Base-by-base conservation (phyloP, 352 stramenopile species). In the Phytophthora pseudosyringae region DNA sequence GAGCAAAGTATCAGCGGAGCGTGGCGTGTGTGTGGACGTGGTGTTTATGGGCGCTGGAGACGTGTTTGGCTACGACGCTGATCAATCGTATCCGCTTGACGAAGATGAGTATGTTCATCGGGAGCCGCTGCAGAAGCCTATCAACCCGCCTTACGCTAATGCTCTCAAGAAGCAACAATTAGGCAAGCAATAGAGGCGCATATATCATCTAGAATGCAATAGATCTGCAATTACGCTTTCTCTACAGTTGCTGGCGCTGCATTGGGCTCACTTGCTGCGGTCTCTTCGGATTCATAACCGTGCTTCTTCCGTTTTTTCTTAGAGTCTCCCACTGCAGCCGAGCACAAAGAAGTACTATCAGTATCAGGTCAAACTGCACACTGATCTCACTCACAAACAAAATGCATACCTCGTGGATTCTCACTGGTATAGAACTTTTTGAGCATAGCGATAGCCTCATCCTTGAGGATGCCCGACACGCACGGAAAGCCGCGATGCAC, bases 341-440 rank as follows among this genome's bases (percentile, higher is more conserved):
- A 25, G 36, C 11, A 73, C 33, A 28, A n/a, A 59, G 16, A 46
- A 5, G 41, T 53, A 0, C 0, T 31, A 36, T 63, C 35, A 68
- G 18, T 50, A 38, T 59, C 11, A 18, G 12, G 10, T 41, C 6
- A 4, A 26, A 39, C 9, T 13, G 33, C 9, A 5, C 35, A 16
- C 33, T 11, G 32, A 39, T 4, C 1, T 31, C 3, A 11, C n/a
- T 53, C 3, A 18, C 16, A 49, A 10, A 18, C 10, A 35, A 68
- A 28, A 28, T n/a, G 31, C 15, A 32, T 67, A 95, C 86, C 90
- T 80, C 88, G 73, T 28, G 86, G 81, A 75, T 98, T 98, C 47
- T 93, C 90, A 48, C 78, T 84, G 10, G 92, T 85, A 63, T 98
- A 98, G 49, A 98, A 98, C 29, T 78, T 73, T 55, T 93, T 87